These are phyloP conservation scores for Mycena indigotica DNA, from an alignment of 768 basidiomycete species.

Conservation along the genomic window DNA sequence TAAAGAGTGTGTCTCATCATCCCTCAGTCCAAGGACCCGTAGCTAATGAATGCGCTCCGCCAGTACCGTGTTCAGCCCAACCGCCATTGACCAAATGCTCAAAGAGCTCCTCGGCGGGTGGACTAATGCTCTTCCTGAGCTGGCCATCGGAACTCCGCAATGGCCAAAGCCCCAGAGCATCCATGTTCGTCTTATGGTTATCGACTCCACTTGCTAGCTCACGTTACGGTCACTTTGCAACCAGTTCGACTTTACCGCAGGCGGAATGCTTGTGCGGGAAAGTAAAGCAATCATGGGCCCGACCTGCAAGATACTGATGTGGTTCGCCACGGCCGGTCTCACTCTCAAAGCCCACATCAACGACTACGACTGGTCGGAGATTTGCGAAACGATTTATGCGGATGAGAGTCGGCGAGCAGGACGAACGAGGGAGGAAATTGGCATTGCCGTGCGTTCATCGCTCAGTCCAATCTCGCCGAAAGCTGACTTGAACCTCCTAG, in stretches of 20 bases:
- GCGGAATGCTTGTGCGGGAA: conserved; percentile 6
- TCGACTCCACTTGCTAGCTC: neutral
- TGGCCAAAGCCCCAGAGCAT: conserved; percentile 16
- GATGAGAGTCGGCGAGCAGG: conserved; percentile 11
- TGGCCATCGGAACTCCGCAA: neutral
- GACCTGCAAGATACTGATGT: conserved; percentile 12
- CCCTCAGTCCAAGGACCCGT: neutral
- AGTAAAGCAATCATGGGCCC: conserved; percentile 12
- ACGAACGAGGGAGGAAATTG: conserved; percentile 8
- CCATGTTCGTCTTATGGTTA: conserved; percentile 7
- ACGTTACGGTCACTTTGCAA: neutral
- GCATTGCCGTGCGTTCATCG: neutral
- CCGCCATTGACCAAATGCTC: neutral
- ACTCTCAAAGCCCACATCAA: neutral
- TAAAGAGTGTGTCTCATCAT: neutral
- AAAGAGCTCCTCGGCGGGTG: conserved; percentile 10
- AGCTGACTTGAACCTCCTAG: neutral
- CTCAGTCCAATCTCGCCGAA: too few species aligned
- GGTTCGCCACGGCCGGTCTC: neutral
- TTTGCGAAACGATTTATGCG: conserved; percentile 4
- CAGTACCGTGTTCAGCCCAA: conserved; percentile 1
- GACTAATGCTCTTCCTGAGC: neutral
- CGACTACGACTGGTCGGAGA: conserved; percentile 12
- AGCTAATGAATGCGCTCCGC: too few species aligned
- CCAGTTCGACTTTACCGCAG: conserved; percentile 11